A percentile compares a stretch with the other conserved stretches of the same genome.
These are phyloP conservation scores for Colletotrichum australisinense DNA, from an alignment of 2,329 filamentous ascomycete genomes.

Conservation along the genomic window DNA sequence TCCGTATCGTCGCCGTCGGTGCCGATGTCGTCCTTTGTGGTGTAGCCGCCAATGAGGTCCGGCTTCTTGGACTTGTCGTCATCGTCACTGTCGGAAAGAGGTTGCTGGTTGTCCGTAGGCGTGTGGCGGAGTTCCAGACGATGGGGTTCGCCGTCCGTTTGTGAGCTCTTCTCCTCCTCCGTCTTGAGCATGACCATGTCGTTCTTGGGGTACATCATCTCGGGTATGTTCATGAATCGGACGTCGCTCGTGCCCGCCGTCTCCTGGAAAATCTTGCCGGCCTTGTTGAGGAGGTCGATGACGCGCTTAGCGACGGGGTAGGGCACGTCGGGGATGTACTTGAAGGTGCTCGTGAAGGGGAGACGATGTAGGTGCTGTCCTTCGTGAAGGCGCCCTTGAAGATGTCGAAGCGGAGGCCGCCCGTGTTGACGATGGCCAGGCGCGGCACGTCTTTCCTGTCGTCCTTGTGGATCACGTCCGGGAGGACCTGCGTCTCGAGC, in stretches of 20 bases:
- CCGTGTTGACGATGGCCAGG: conserved; percentile 87
- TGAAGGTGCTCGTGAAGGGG: conserved; percentile 84
- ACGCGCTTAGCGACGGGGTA: conserved; percentile 80
- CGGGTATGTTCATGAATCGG: conserved; percentile 61
- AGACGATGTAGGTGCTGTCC: conserved; percentile 87
- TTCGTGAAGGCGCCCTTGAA: conserved; percentile 92
- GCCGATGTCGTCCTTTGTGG: conserved; percentile 86
- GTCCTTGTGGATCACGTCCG: conserved; percentile 70
- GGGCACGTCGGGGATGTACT: conserved; percentile 83
- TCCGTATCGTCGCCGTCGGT: conserved; percentile 90
- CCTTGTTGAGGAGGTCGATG: conserved; percentile 67
- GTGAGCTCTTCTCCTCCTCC: conserved; percentile 28
- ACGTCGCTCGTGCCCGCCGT: conserved; percentile 47
- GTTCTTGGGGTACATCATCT: conserved; percentile 49
- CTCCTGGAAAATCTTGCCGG: conserved; percentile 59
- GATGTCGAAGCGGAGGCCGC: conserved; percentile 93
- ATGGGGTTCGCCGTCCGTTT: conserved; percentile 38
- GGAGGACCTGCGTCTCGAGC: conserved; percentile 81
- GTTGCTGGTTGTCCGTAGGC: conserved; percentile 42
- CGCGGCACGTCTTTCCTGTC: conserved; percentile 70
- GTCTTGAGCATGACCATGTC: conserved; percentile 25
- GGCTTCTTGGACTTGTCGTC: conserved; percentile 45
- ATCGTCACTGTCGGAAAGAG: conserved; percentile 38
- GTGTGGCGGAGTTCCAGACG: conserved; percentile 46
- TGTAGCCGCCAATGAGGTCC: conserved; percentile 78